Evolutionary conservation across 2,329 filamentous ascomycete genomes (phyloP).

Genomic region (Fusarium dlaminii): DNA sequence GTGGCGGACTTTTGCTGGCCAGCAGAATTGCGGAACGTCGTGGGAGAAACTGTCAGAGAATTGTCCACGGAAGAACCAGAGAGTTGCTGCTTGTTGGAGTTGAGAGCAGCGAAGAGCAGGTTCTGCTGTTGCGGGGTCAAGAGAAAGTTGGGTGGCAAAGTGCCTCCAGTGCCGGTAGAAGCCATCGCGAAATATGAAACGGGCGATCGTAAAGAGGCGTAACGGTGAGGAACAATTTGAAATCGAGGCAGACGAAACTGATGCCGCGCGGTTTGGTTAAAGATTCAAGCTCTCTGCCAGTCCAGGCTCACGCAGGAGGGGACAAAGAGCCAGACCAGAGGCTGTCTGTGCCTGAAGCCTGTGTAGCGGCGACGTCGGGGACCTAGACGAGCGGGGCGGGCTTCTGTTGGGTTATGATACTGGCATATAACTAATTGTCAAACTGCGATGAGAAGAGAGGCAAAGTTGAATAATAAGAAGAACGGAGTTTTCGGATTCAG

Average conservation of each 20-base stretch:
- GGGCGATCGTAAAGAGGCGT: constrained; percentile 1
- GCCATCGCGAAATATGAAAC: constrained; percentile 54
- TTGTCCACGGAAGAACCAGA: constrained; percentile 51
- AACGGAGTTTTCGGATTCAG: constrained; percentile 35
- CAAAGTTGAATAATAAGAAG: constrained; percentile 6
- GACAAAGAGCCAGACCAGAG: constrained; percentile 38
- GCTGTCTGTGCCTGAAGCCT: neutral
- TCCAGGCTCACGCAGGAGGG: constrained; percentile 38
- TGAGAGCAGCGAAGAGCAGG: constrained; percentile 78
- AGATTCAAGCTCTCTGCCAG: constrained; percentile 40
- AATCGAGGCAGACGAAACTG: constrained; percentile 10
- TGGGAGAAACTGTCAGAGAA: constrained; percentile 56
- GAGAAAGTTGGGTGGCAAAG: constrained; percentile 66
- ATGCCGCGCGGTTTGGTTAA: constrained; percentile 25
- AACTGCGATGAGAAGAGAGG: constrained; percentile 7
- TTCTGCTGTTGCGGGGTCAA: constrained; percentile 81
- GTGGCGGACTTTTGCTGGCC: constrained; percentile 53
- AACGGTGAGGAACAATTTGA: neutral
- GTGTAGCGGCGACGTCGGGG: constrained; percentile 36
- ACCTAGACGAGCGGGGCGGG: constrained; percentile 28
- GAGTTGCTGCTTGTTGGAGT: constrained; percentile 67
- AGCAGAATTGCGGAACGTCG: constrained; percentile 61
- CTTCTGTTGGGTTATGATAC: constrained; percentile 8
- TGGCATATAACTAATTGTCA: constrained; percentile 6
- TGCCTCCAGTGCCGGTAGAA: constrained; percentile 56